These are phyloP conservation scores for Hypoxylon fuscum DNA, from an alignment of 495 filamentous ascomycete genomes.

Conservation along the genomic window DNA sequence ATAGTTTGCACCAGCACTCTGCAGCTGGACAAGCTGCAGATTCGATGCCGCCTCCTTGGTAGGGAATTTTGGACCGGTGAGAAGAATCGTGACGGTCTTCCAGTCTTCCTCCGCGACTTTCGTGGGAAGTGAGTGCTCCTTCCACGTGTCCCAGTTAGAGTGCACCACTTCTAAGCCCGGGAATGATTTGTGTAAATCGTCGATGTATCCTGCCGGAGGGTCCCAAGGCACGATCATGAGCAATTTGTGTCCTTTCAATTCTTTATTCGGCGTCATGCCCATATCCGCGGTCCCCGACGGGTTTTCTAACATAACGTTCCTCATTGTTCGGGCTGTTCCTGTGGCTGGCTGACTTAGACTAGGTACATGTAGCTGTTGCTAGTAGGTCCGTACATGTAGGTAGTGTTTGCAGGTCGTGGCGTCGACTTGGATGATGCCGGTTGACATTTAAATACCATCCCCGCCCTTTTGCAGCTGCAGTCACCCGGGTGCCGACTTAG, in stretches of 20 bases:
- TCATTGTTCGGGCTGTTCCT: conserved; percentile 15
- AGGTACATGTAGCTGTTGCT: too few relatives aligned
- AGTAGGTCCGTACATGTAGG: background rate
- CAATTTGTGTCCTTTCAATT: conserved; percentile 55
- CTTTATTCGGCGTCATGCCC: conserved; percentile 44
- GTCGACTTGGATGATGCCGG: background rate
- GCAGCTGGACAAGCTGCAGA: conserved; percentile 76
- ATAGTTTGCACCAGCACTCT: conserved; percentile 79
- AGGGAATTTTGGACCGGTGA: conserved; percentile 64
- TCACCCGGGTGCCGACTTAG: conserved; percentile 15
- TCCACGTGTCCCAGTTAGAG: conserved; percentile 25
- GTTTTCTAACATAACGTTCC: conserved; percentile 26
- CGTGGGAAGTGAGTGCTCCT: conserved; percentile 2
- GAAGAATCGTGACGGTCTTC: conserved; percentile 69
- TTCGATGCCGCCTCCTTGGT: conserved; percentile 59
- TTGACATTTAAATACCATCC: background rate
- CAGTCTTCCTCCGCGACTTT: conserved; percentile 49
- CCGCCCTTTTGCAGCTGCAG: conserved; percentile 18
- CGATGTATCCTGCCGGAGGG: conserved; percentile 50
- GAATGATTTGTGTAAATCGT: conserved; percentile 57
- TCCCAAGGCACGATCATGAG: conserved; percentile 58
- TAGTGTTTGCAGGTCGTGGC: background rate
- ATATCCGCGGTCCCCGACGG: conserved; percentile 22
- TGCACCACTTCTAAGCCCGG: conserved; percentile 59
- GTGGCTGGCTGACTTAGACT: background rate